Evolutionary conservation across 345 rosid species (phyloP), one percentile per base, ranked within the genome.

Genomic region (Populus alba): DNA sequence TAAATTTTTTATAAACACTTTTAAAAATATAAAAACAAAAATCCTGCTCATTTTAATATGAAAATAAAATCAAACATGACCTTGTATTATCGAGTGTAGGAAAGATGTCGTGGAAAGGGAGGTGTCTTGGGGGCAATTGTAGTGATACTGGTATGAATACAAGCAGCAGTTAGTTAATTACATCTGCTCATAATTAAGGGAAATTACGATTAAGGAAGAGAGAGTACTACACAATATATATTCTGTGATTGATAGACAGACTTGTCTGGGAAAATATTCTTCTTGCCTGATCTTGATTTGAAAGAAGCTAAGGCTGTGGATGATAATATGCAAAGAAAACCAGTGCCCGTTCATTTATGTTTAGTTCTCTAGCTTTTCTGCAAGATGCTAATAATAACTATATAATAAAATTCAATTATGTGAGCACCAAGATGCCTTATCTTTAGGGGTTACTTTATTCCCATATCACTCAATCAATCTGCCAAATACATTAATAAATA

Each of bases 321-420:
- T 65, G 77, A 75, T 66, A 75, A 41, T 75, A 75, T 49, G 78
- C 71, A 22, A 65, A 75, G 39, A 31, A 17, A 62, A 16, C 68
- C 39, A 39, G 7, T 16, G 20, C n/a, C 20, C 23, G 5, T 7
- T 0, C 59, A 53, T 25, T 9, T 16, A 7, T 66, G 66, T 1
- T 62, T 61, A 13, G 17, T 13, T 66, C 37, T 31, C 69, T 20
- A 18, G 4, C 59, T 53, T 53, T 53, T 7, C 23, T 53, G 8
- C 0, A 20, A 53, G 23, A 20, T 53, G 2, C 22, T 53, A 41
- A 9, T 8, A 0, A 6, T 15, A 66, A 31, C 13, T 25, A 1
- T 33, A 7, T 18, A 18, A 20, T 20, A 6, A 29, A 27, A 66
- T 66, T 8, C 17, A 18, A 66, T 15, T 29, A 15, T 55, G 57